phyloP scores from a whole-genome alignment of 306 rosid genomes.

The Oxytropis ochrocephala region DNA sequence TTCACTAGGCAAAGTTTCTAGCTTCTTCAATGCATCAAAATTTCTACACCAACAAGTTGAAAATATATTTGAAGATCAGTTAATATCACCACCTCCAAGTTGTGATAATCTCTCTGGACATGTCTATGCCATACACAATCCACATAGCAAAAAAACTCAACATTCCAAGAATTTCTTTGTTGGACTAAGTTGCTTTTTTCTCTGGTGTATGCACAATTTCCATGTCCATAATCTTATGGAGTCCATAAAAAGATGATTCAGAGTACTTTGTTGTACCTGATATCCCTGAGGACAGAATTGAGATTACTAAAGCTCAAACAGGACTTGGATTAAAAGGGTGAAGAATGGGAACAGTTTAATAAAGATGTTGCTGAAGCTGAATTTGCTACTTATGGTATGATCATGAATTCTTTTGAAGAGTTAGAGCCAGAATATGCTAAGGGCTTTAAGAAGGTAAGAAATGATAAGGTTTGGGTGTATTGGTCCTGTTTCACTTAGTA shows the following conservation, averaged over 20 bases:
- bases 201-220: not conserved
- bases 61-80: constrained; percentile 21
- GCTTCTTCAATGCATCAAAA: constrained; percentile 26
- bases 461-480: constrained; percentile 51
- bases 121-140: constrained; percentile 44
- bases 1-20: constrained; percentile 6
- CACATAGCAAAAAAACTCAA: constrained; percentile 27
- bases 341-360: not conserved
- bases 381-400: constrained; percentile 23
- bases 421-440: constrained; percentile 39
- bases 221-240: not conserved
- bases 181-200: constrained; percentile 24
- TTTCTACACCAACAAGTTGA: constrained; percentile 29
- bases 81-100: constrained; percentile 22
- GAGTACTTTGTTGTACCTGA: constrained; percentile 34
- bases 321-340: not conserved
- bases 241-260: constrained; percentile 1
- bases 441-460: constrained; percentile 32
- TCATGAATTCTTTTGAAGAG: constrained; percentile 58
- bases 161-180: constrained; percentile 46
- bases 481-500: constrained; percentile 38
- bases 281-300: constrained; percentile 39
- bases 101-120: constrained; percentile 55
- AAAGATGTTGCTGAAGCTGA: constrained; percentile 27
- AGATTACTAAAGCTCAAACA: constrained; percentile 25